Percentiles rank a stretch among this genome's conserved stretches.
Conservation (phyloP, 208 protist genomes). For the Trypanosoma cruzi region DNA sequence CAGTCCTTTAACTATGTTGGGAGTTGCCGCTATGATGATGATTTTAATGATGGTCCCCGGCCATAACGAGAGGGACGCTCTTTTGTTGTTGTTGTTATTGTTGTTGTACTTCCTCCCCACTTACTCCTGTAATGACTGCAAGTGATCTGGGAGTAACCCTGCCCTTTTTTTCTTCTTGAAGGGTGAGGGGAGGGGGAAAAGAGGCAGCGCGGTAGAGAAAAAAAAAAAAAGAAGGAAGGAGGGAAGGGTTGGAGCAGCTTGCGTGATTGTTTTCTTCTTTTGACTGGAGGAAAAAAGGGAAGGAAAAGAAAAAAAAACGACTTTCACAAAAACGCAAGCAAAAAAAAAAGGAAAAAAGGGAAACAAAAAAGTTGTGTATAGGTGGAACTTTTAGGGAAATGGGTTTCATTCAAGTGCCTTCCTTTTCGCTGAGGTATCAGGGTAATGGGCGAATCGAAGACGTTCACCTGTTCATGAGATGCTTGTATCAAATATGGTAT, state of each 20-base stretch:
- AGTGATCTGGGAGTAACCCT: too few species aligned
- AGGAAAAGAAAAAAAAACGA: not conserved
- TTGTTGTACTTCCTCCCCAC: not conserved
- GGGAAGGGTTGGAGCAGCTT: too few species aligned
- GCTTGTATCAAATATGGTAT: conserved; percentile 74
- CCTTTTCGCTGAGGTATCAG: conserved; percentile 48
- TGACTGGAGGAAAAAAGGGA: too few species aligned
- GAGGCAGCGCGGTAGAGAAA: too few species aligned
- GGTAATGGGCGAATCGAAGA: conserved; percentile 60
- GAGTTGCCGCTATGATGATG: not conserved
- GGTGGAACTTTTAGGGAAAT: conserved; percentile 11
- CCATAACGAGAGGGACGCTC: not conserved
- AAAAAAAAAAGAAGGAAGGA: not conserved
- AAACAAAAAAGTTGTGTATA: not conserved
- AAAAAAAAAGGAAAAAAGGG: not conserved
- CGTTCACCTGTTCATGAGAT: conserved; percentile 68
- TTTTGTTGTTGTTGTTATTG: not conserved
- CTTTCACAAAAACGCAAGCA: not conserved
- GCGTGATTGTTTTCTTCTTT: too few species aligned
- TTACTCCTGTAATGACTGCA: too few species aligned
- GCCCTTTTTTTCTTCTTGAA: too few species aligned
- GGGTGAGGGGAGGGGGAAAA: too few species aligned
- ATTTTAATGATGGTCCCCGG: not conserved
- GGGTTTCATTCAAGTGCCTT: conserved; percentile 23
- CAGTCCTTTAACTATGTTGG: not conserved